phyloP scores from a whole-genome alignment of 1,284 basidiomycete species.

The Ceratobasidium sp. region DNA sequence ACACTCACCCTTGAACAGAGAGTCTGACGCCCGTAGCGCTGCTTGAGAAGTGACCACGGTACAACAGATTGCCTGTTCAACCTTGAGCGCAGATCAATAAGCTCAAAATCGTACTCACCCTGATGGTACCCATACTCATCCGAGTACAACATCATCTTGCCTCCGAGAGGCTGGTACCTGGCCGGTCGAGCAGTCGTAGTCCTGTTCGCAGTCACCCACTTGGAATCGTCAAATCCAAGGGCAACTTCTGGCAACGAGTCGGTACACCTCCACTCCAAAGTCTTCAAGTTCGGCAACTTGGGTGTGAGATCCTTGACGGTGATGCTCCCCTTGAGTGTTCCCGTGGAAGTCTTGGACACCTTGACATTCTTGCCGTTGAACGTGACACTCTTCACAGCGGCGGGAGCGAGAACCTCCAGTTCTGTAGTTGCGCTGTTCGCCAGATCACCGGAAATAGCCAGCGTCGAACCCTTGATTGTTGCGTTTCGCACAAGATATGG shows the following conservation, averaged over 20 bases:
- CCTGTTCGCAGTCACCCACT: conserved; percentile 54
- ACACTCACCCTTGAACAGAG: conserved; percentile 54
- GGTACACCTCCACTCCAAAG: conserved; percentile 52
- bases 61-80: conserved; percentile 47
- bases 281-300: conserved; percentile 48
- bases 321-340: conserved; percentile 32
- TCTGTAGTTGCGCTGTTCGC: conserved; percentile 33
- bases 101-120: conserved; percentile 41
- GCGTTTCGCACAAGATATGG: conserved; percentile 43
- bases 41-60: conserved; percentile 56
- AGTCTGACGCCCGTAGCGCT: conserved; percentile 53
- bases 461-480: conserved; percentile 15
- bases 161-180: conserved; percentile 49
- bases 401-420: conserved; percentile 37
- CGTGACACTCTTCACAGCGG: conserved; percentile 36
- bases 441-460: conserved; percentile 39
- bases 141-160: conserved; percentile 53
- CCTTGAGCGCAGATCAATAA: background rate
- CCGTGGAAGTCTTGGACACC: conserved; percentile 10
- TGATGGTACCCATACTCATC: conserved; percentile 56
- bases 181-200: conserved; percentile 53
- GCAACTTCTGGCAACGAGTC: conserved; percentile 56
- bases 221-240: conserved; percentile 51
- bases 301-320: conserved; percentile 42
- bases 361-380: conserved; percentile 43